Conservation (phyloP, 371 early-diverging fungal species). For the Lichtheimia ornata region DNA sequence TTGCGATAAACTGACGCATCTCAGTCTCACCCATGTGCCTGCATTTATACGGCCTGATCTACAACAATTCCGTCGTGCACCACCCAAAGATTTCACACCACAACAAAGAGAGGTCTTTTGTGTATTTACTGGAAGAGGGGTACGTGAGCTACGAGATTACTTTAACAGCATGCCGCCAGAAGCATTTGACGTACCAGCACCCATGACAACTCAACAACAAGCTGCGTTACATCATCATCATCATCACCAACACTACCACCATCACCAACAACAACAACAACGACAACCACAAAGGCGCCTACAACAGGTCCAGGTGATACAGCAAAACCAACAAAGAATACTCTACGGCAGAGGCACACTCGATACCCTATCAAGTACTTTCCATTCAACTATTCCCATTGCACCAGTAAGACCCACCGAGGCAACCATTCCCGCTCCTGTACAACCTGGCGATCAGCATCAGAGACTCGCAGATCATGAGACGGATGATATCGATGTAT, state of each 20-base stretch:
- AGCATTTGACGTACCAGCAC: conserved; percentile 7
- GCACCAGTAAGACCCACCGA: too few relatives aligned
- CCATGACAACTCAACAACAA: neutral
- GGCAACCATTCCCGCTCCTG: too few relatives aligned
- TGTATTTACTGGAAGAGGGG: conserved; percentile 66
- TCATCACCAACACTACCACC: neutral
- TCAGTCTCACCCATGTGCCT: conserved; percentile 62
- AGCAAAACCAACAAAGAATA: neutral
- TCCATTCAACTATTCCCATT: too few relatives aligned
- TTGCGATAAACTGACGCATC: conserved; percentile 59
- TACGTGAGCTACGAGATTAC: conserved; percentile 48
- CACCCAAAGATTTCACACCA: conserved; percentile 57
- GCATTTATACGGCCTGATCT: conserved; percentile 59
- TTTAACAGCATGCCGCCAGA: conserved; percentile 28
- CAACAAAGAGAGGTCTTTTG: conserved; percentile 62
- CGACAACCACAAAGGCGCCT: neutral
- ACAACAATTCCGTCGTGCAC: conserved; percentile 58
- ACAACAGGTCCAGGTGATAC: neutral
- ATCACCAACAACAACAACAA: neutral
- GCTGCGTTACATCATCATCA: neutral
- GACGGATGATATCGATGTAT: too few relatives aligned
- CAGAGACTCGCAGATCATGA: too few relatives aligned
- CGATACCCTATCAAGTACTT: too few relatives aligned
- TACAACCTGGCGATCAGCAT: too few relatives aligned
- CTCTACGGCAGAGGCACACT: too few relatives aligned